A percentile compares a stretch with the other conserved stretches of the same genome.
Evolutionary conservation across 495 filamentous ascomycete genomes (phyloP).

Genomic region (Geoglossum glabrum): DNA sequence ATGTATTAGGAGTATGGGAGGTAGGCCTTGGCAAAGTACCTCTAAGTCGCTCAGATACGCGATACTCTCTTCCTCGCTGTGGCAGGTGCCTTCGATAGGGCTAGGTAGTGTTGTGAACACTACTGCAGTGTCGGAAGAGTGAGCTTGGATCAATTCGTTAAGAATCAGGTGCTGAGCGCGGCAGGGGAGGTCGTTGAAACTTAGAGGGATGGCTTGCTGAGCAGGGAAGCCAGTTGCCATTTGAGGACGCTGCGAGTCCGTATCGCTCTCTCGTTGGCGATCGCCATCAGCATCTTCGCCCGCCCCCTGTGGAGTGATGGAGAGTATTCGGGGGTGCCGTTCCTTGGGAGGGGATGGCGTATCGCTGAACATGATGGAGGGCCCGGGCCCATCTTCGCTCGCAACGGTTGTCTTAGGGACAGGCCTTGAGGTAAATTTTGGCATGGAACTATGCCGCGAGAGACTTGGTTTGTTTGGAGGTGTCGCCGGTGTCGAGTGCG

Average conservation of each 20-base stretch:
- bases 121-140: constrained; percentile 56
- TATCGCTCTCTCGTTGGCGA: constrained; percentile 4
- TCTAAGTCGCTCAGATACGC: constrained; percentile 61
- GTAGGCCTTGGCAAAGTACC: constrained; percentile 44
- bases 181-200: constrained; percentile 69
- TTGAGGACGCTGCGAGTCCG: neutral
- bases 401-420: constrained; percentile 52
- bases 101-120: constrained; percentile 68
- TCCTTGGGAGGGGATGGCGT: constrained; percentile 20
- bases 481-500: constrained; percentile 14
- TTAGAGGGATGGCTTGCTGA: constrained; percentile 40
- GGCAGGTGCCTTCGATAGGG: constrained; percentile 51
- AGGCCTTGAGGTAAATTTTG: constrained; percentile 51
- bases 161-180: constrained; percentile 69
- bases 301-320: neutral
- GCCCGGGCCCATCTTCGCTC: constrained; percentile 39
- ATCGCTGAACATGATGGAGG: constrained; percentile 62
- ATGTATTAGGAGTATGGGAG: constrained; percentile 58
- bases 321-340: neutral
- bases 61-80: constrained; percentile 45
- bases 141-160: constrained; percentile 57
- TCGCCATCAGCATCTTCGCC: neutral
- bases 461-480: constrained; percentile 26
- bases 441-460: constrained; percentile 20
- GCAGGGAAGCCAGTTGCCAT: constrained; percentile 29